phyloP scores from a whole-genome alignment of 257 asterid species.

The Sherardia arvensis region DNA sequence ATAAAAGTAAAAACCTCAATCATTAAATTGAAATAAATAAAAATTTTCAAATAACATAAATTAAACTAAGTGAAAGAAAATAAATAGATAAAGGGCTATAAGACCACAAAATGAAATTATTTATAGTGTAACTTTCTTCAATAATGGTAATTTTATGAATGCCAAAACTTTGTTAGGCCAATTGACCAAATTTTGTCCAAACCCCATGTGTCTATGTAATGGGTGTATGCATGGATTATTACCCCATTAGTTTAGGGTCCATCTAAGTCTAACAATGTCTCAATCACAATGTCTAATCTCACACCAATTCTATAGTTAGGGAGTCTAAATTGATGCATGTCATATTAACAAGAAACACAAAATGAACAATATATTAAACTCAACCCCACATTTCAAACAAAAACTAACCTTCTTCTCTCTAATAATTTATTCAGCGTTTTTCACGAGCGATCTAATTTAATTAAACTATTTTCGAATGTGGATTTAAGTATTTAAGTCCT shows the following conservation, averaged over 20 bases:
- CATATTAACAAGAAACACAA: constrained; percentile 9
- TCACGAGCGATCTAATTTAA: not conserved
- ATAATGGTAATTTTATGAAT: constrained; percentile 11
- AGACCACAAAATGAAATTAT: constrained; percentile 11
- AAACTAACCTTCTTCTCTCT: not conserved
- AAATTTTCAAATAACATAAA: too few relatives aligned
- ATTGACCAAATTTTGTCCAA: constrained; percentile 21
- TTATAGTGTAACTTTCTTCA: constrained; percentile 4
- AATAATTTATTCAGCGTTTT: not conserved
- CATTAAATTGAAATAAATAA: not conserved
- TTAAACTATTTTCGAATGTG: too few relatives aligned
- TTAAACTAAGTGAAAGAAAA: not conserved
- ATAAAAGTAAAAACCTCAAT: too few relatives aligned
- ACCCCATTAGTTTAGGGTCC: constrained; percentile 35
- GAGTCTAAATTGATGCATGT: constrained; percentile 1
- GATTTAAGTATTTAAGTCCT: too few relatives aligned
- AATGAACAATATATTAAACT: not conserved
- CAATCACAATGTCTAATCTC: constrained; percentile 31
- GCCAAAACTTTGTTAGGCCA: constrained; percentile 26
- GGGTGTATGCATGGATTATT: not conserved
- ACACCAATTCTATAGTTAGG: not conserved
- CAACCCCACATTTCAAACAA: constrained; percentile 21
- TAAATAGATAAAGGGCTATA: not conserved
- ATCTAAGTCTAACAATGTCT: constrained; percentile 22
- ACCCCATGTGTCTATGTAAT: constrained; percentile 11